Evolutionary conservation across 495 filamentous ascomycete genomes (phyloP), one percentile per base, ranked within the genome.

Genomic region (Neurospora sp.): DNA sequence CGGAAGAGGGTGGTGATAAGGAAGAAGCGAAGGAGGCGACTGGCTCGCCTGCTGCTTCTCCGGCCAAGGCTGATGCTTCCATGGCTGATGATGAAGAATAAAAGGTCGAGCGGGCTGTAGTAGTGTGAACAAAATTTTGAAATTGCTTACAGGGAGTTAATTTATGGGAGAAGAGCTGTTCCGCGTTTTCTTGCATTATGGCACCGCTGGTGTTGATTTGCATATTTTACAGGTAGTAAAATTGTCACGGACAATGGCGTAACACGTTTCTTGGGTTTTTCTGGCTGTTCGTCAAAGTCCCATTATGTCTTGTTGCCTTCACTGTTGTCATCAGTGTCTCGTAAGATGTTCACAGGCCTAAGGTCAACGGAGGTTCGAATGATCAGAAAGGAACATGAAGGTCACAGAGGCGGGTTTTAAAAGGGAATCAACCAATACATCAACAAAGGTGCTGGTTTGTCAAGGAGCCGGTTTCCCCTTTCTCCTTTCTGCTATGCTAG

Each of bases 71-170:
- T 9, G 75, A 80, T 72, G 80, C 80, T 9, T 81, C 76, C 69
- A 84, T 84, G 80, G 79, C 73, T 27, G 83, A 83, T 71, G 79
- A 76, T 0, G 76, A 76, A 20, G 77, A 79, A 35, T 65, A 65
- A 65, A 37, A 65, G 4, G 14, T 5, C 53, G 27, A 65, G 27
- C 6, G 27, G 14, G 5, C 16, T 22, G 44, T 22, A 48, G 18
- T 22, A 9, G 12, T 31, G 22, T 61, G 53, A 8, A 35, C 4
- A 35, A 9, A 3, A 3, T 31, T 37, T 35, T 31, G 53, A 65
- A 27, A 65, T 35, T 35, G 53, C 53, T 35, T 65, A 35, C 35
- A 65, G 3, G 53, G 53, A 35, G 53, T 35, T 59, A 35, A 27
- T 35, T 59, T 35, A 27, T 14, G 6, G 35, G 68, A 69, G 9